Evolutionary conservation across 768 basidiomycete species (phyloP).

Genomic region (Calocybe gangraenosa): DNA sequence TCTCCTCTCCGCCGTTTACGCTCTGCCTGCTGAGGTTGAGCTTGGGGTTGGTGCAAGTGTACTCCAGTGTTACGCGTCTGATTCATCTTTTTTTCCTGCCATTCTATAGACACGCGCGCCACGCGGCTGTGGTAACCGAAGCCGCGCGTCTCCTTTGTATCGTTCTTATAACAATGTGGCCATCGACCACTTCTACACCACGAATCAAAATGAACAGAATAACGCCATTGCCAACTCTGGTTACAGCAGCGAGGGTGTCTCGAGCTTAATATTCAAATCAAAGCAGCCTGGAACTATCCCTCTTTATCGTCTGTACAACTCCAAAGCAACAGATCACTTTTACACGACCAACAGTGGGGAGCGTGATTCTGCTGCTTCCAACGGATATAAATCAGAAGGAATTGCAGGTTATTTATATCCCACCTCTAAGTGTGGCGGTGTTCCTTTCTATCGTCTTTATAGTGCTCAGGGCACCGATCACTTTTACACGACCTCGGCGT

Average conservation of each 20-base stretch:
- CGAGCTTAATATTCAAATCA: conserved; percentile 9
- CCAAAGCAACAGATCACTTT: conserved; percentile 15
- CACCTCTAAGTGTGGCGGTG: conserved; percentile 1
- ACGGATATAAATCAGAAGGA: conserved; percentile 17
- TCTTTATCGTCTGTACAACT: conserved; percentile 18
- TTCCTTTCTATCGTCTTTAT: conserved; percentile 18
- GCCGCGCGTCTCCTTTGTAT: conserved; percentile 5
- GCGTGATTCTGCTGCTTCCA: conserved; percentile 7
- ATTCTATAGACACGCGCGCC: not conserved
- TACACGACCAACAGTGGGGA: conserved; percentile 19
- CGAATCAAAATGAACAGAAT: conserved; percentile 1
- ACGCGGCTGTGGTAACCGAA: not conserved
- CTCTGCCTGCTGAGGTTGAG: too few species aligned
- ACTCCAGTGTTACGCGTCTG: too few species aligned
- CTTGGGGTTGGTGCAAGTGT: too few species aligned
- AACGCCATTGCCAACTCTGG: conserved; percentile 6
- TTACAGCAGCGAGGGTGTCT: conserved; percentile 11
- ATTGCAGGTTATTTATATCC: conserved; percentile 16
- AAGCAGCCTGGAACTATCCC: conserved; percentile 11
- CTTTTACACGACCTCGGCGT: conserved; percentile 19
- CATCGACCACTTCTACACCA: conserved; percentile 13
- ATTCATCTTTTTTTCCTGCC: conserved; percentile 22
- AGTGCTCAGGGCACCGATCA: conserved; percentile 10
- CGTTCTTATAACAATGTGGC: conserved; percentile 1
- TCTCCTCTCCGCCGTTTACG: too few species aligned